These are phyloP conservation scores for Haplographium delicatum DNA, from an alignment of 495 filamentous ascomycete genomes.

Conservation along the genomic window DNA sequence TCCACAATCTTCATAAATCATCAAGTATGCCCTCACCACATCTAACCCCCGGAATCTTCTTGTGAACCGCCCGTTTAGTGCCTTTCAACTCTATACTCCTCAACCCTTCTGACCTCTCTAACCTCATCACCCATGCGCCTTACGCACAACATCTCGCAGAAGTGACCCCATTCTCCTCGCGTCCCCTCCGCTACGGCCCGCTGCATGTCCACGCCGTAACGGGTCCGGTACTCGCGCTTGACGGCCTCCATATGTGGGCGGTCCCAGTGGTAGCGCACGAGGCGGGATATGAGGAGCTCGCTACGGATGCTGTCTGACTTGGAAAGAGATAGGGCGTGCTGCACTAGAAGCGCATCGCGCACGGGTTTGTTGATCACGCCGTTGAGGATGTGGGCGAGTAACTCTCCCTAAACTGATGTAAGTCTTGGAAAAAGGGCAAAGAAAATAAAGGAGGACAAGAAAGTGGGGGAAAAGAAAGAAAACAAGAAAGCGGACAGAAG, in stretches of 20 bases:
- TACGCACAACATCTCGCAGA: conserved; percentile 47
- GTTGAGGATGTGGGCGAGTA: conserved; percentile 92
- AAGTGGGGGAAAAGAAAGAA: too few species aligned
- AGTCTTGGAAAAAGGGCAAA: too few species aligned
- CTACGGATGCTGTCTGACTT: conserved; percentile 57
- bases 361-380: conserved; percentile 93
- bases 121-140: conserved; percentile 49
- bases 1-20: too few species aligned
- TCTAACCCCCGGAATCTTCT: too few species aligned
- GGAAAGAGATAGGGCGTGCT: conserved; percentile 72
- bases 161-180: conserved; percentile 45
- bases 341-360: conserved; percentile 88
- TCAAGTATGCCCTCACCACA: too few species aligned
- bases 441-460: conserved; percentile 1
- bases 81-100: conserved; percentile 15
- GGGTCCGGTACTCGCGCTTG: conserved; percentile 62
- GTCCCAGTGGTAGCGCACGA: conserved; percentile 85
- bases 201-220: conserved; percentile 66
- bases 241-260: conserved; percentile 65
- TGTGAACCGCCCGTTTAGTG: too few species aligned
- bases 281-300: conserved; percentile 76
- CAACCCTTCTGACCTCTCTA: conserved; percentile 27
- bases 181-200: conserved; percentile 50
- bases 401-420: conserved; percentile 67
- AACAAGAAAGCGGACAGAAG: background rate